Evolutionary conservation across 2,329 filamentous ascomycete genomes (phyloP), one percentile per base, ranked within the genome.

Genomic region (Stachybotrys elegans): DNA sequence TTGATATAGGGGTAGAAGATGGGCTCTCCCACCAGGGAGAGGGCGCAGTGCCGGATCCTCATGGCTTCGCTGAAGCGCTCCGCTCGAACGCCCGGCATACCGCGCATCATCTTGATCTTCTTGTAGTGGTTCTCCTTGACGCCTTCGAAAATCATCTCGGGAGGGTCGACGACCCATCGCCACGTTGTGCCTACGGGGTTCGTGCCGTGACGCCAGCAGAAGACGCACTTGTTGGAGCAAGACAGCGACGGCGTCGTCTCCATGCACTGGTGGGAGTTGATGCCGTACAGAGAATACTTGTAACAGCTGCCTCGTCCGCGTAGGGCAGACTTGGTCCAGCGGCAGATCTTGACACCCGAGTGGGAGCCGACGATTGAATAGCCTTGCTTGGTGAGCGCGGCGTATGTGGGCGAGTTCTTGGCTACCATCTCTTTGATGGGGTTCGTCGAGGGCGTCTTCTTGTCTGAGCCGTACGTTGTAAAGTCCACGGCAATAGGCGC

Each of bases 1-100:
- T 98, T 96, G 73, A 97, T 97, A 59, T 95, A 84, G 9, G 93
- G 93, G 65, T 97, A 97, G 70, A 97, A 97, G 56, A 96, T 96
- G n/a, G 92, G 92, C 66, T 98, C 92, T 54, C 93, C 92, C 19
- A 98, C 93, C 9, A 98, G 75, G 52, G 83, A 89, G 37, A 98
- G 72, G 0, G 93, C 93, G 63, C 92, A 98, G 67, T 98, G 92
- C 1, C 89, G 79, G 56, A 98, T 95, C 34, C 83, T 78, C 84
- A 96, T 89, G 0, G 91, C 92, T 69, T 97, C 93, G 6, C 85
- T 82, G 59, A 95, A 97, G 4, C 93, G 79, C 65, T 97, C 92
- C 1, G 91, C 88, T 11, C 92, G 80, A 4, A 97, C 89, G 5
- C 93, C 93, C 0, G 93, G 92, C 1, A 97, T 88, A 42, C 92